A percentile compares a stretch with the other conserved stretches of the same genome.
Conservation (phyloP, 2,329 filamentous ascomycete genomes). For the Calonectria pseudoreteaudii region DNA sequence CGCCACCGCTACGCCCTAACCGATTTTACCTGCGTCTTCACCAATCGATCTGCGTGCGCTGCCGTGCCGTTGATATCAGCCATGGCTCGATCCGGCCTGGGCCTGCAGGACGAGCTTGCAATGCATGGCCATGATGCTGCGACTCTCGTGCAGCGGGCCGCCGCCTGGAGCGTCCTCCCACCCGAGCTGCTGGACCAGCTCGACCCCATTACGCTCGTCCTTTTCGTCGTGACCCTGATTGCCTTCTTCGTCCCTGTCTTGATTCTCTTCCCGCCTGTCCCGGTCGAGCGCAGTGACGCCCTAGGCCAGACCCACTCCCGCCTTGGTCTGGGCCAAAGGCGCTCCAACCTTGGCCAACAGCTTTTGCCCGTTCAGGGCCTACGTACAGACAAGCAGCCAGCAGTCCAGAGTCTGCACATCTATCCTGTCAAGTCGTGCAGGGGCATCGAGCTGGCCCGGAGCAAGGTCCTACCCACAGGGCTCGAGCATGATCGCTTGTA, state of each 20-base stretch:
- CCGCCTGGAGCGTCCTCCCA: slow-evolving; percentile 34
- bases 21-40: not conserved
- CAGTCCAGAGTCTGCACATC: slow-evolving; percentile 75
- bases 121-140: slow-evolving; percentile 21
- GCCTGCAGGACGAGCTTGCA: slow-evolving; percentile 32
- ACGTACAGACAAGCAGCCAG: slow-evolving; percentile 35
- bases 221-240: slow-evolving; percentile 57
- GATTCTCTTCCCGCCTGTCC: slow-evolving; percentile 66
- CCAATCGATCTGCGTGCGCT: not conserved
- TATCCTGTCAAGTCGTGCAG: slow-evolving; percentile 88
- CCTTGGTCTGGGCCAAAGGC: slow-evolving; percentile 54
- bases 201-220: slow-evolving; percentile 49
- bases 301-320: slow-evolving; percentile 66
- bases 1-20: not conserved
- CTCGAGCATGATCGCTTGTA: slow-evolving; percentile 86
- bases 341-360: slow-evolving; percentile 52
- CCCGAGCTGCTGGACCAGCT: slow-evolving; percentile 40
- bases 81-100: slow-evolving; percentile 33
- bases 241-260: slow-evolving; percentile 67
- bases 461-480: slow-evolving; percentile 74
- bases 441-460: slow-evolving; percentile 77
- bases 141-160: slow-evolving; percentile 31
- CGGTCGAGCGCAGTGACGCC: slow-evolving; percentile 64
- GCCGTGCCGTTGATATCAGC: slow-evolving; percentile 6
- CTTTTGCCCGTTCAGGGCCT: slow-evolving; percentile 34